Evolutionary conservation across 805 yeast species (phyloP).

Genomic region (Scheffersomyces stipitis): DNA sequence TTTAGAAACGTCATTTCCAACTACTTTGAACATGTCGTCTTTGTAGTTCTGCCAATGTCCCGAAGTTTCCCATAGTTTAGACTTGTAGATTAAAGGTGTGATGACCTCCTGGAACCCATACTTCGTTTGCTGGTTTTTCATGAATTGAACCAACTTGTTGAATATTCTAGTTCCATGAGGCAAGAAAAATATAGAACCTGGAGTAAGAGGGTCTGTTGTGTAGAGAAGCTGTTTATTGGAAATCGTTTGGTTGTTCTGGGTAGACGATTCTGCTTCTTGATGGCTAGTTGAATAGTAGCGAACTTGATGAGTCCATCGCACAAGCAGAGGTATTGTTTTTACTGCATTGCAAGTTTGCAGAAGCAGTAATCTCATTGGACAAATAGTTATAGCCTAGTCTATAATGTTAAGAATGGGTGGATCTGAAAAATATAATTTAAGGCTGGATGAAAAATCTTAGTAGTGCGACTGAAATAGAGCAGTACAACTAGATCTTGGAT

Average conservation of each 20-base stretch:
- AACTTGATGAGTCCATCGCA: too few species aligned
- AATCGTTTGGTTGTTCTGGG: slow-evolving; percentile 42
- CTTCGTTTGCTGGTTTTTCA: slow-evolving; percentile 78
- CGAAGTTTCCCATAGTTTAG: slow-evolving; percentile 80
- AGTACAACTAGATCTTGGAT: too few species aligned
- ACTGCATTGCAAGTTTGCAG: too few species aligned
- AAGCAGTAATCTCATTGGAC: too few species aligned
- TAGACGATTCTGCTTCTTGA: slow-evolving; percentile 22
- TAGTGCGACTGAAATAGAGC: too few species aligned
- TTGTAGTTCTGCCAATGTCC: slow-evolving; percentile 97
- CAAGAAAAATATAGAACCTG: slow-evolving; percentile 88
- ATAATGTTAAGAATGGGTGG: too few species aligned
- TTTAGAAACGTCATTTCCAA: slow-evolving; percentile 47
- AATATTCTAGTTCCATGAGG: slow-evolving; percentile 91
- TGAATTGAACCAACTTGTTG: slow-evolving; percentile 73
- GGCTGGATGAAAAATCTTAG: too few species aligned
- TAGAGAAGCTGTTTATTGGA: slow-evolving; percentile 73
- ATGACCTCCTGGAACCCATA: slow-evolving; percentile 91
- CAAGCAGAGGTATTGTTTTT: too few species aligned
- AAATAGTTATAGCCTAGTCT: too few species aligned
- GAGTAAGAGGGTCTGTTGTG: slow-evolving; percentile 77
- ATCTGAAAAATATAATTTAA: too few species aligned
- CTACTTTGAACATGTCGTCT: slow-evolving; percentile 91
- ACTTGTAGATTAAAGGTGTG: slow-evolving; percentile 85
- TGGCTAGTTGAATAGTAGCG: too few species aligned